These are phyloP conservation scores for Apiospora malaysiana DNA, from an alignment of 2,329 filamentous ascomycete genomes.

Conservation along the genomic window DNA sequence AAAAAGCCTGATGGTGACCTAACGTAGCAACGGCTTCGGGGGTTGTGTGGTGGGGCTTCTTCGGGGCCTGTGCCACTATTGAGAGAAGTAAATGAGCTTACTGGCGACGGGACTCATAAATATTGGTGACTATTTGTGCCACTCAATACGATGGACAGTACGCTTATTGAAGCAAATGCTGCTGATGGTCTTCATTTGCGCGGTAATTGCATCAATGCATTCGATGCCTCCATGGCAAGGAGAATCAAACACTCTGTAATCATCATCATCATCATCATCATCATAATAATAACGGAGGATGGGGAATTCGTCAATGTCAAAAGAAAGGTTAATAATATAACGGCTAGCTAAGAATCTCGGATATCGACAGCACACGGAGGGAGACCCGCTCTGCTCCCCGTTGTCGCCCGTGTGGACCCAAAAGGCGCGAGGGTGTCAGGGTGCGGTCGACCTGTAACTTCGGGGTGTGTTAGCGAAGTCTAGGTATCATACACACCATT, in stretches of 20 bases:
- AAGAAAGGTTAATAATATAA: constrained; percentile 11
- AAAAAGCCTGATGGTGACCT: constrained; percentile 13
- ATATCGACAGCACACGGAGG: constrained; percentile 10
- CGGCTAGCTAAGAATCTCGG: background rate
- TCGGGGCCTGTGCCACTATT: constrained; percentile 15
- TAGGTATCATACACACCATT: background rate
- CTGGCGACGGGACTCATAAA: background rate
- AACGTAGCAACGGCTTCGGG: constrained; percentile 14
- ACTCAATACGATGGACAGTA: background rate
- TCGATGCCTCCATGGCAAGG: background rate
- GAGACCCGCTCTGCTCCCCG: constrained; percentile 7
- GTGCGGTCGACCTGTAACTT: background rate
- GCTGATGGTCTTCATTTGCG: background rate
- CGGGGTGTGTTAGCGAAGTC: background rate
- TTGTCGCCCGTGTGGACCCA: background rate
- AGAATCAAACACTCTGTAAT: too few relatives aligned
- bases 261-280: too few relatives aligned
- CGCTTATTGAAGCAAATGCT: background rate
- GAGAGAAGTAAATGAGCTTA: constrained; percentile 12
- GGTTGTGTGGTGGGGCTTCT: background rate
- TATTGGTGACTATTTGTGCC: constrained; percentile 10
- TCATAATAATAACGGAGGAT: background rate
- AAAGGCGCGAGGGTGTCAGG: background rate
- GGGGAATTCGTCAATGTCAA: background rate
- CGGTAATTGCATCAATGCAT: constrained; percentile 1